Base-by-base conservation (phyloP, 495 filamentous ascomycete genomes). In the Penicillium mononematosum region DNA sequence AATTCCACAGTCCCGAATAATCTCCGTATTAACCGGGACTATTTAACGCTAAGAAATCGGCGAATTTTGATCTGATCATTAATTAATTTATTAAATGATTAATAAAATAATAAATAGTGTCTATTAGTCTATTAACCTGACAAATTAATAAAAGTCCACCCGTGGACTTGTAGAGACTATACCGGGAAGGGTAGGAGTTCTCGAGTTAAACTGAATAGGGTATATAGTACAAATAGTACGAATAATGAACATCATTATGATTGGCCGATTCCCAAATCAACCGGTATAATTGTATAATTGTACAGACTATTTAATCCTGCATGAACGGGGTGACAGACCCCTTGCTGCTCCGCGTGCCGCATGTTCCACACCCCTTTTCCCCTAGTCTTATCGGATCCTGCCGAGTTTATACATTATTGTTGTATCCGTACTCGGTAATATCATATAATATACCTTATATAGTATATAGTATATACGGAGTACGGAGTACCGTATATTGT, bases 301-400 rank as follows among this genome's bases (percentile, higher is more conserved):
- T 55, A 17, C 43, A 46, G 43, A 55, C 53, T 55, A 55, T 55
- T 55, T 55, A 47, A 62, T 66, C 65, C 60, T 68, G 65, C 65
- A 68, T 68, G 65, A 68, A 68, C 65, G 47, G 58, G 60, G 65
- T 66, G 60, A 66, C 65, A 68, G 63, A 60, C 64, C 70, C 72
- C 72, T 72, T 76, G 61, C 70, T 69, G 64, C 58, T 63, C 68
- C 67, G 70, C 69, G 69, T 72, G 67, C 66, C 61, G 68, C 58
- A 76, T 70, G 74, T 75, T 67, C 69, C 68, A 75, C 72, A 64
- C 64, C 52, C 41, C 41, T 58, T 51, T 58, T 51, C 31, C 60
- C 56, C 56, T 45, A 36, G 34, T 5, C 29, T 31, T 47, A 42
- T 47, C 53, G 56, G 52, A 55, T 55, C 29, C 32, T 55, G 44